phyloP scores from a whole-genome alignment of 108 stramenopile genomes.

The Discostella stelligeroides region DNA sequence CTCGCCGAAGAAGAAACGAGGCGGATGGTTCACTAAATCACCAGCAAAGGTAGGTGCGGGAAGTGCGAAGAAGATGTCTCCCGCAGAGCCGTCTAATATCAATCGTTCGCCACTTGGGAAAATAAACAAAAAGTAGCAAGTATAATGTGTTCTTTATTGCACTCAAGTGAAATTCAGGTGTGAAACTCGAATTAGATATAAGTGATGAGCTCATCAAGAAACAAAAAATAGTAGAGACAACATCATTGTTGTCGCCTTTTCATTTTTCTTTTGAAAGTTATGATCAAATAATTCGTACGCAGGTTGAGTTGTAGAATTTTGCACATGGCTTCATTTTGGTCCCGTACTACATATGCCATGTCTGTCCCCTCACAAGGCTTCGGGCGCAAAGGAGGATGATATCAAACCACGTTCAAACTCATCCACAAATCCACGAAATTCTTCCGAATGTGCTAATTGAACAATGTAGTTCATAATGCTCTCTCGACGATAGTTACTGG shows the following conservation, averaged over 20 bases:
- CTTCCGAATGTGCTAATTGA: slow-evolving; percentile 38
- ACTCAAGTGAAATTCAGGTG: too few species aligned
- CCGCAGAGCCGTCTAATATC: slow-evolving; percentile 5
- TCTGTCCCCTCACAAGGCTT: too few species aligned
- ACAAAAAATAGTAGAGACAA: too few species aligned
- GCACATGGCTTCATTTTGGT: too few species aligned
- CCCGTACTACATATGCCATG: too few species aligned
- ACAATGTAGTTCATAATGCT: slow-evolving; percentile 40
- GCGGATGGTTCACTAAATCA: slow-evolving; percentile 37
- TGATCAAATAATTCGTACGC: too few species aligned
- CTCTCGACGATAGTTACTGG: slow-evolving; percentile 11
- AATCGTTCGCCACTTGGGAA: slow-evolving; percentile 36
- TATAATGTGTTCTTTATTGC: background rate
- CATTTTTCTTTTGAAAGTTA: too few species aligned
- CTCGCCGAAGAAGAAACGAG: too few species aligned
- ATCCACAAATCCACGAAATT: slow-evolving; percentile 44
- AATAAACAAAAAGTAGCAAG: slow-evolving; percentile 8
- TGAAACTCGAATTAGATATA: too few species aligned
- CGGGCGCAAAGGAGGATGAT: slow-evolving; percentile 22
- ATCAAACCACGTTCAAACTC: slow-evolving; percentile 43
- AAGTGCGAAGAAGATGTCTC: slow-evolving; percentile 15
- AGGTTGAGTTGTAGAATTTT: too few species aligned
- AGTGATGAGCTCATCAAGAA: too few species aligned
- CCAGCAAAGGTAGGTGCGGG: slow-evolving; percentile 27
- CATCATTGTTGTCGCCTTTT: too few species aligned